Percentiles rank a stretch among this genome's conserved stretches.
Evolutionary conservation across 169 alveolate genomes (phyloP).

Genomic region (Cryptosporidium ubiquitum): DNA sequence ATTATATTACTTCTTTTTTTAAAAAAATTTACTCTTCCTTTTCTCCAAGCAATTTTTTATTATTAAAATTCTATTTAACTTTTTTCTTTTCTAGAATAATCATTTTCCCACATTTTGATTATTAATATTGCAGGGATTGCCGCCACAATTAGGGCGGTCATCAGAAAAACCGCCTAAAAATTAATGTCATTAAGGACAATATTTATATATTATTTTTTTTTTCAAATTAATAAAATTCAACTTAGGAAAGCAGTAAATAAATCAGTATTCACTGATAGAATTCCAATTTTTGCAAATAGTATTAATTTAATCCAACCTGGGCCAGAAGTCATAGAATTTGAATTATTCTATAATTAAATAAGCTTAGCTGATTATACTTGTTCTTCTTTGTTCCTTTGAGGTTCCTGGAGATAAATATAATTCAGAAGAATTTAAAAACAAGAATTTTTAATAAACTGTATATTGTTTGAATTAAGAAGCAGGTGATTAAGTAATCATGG

Average conservation of each 20-base stretch:
- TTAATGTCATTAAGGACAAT: not conserved
- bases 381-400: not conserved
- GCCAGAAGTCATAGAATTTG: too few species aligned
- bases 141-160: not conserved
- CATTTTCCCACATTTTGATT: not conserved
- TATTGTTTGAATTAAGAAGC: not conserved
- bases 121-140: not conserved
- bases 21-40: not conserved
- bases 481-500: not conserved
- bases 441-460: too few species aligned
- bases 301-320: not conserved
- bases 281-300: too few species aligned
- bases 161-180: not conserved
- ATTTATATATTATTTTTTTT: not conserved
- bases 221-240: not conserved
- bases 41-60: not conserved
- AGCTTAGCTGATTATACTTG: not conserved
- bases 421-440: not conserved
- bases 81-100: not conserved
- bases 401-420: not conserved
- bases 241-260: not conserved
- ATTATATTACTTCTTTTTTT: not conserved
- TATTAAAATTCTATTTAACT: not conserved
- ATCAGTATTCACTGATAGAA: not conserved
- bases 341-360: too few species aligned